phyloP scores from a whole-genome alignment of 2,329 filamentous ascomycete genomes.

The Neonectria ditissima region DNA sequence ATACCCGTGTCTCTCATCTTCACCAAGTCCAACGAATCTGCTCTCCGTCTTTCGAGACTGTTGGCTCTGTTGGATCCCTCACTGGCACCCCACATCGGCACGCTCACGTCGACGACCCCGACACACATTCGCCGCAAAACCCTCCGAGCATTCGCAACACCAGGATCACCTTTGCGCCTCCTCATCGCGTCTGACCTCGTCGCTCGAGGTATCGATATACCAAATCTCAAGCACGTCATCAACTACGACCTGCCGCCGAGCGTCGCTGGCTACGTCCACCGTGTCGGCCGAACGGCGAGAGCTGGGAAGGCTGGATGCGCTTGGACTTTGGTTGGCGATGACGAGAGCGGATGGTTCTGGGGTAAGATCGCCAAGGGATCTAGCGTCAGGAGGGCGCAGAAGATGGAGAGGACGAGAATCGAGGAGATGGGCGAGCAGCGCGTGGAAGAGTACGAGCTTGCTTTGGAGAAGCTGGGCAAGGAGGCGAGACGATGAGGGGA shows the following conservation, averaged over 20 bases:
- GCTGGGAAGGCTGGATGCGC: constrained; percentile 81
- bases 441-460: constrained; percentile 63
- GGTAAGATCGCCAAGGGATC: constrained; percentile 77
- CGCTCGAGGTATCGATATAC: constrained; percentile 88
- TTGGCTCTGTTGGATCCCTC: constrained; percentile 74
- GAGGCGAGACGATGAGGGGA: constrained; percentile 61
- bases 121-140: constrained; percentile 76
- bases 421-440: constrained; percentile 61
- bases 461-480: constrained; percentile 71
- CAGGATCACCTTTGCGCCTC: constrained; percentile 75
- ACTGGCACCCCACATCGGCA: constrained; percentile 69
- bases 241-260: constrained; percentile 93
- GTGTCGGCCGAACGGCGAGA: constrained; percentile 89
- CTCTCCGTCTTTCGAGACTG: constrained; percentile 86
- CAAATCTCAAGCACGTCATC: constrained; percentile 83
- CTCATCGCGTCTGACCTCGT: constrained; percentile 95
- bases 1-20: constrained; percentile 78
- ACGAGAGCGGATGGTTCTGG: constrained; percentile 93
- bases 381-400: constrained; percentile 58
- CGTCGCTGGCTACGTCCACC: constrained; percentile 87
- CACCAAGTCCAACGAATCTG: constrained; percentile 89
- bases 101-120: constrained; percentile 82
- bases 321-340: constrained; percentile 87
- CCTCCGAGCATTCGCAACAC: constrained; percentile 73
- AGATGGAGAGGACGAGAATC: constrained; percentile 62